These are phyloP conservation scores for Metarhizium album DNA, from an alignment of 2,329 filamentous ascomycete species.

Conservation along the genomic window DNA sequence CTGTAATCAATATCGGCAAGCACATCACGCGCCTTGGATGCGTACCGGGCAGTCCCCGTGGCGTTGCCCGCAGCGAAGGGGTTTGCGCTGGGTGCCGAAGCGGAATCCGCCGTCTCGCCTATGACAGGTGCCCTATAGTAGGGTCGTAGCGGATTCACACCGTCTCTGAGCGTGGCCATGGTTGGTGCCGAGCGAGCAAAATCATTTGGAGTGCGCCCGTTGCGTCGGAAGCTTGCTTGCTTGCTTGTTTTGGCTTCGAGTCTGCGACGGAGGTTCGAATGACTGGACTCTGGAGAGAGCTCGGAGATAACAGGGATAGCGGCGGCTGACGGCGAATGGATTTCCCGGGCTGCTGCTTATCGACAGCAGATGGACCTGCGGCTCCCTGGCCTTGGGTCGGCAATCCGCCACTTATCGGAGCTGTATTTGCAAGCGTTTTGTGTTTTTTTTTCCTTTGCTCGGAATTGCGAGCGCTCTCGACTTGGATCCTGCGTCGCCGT, in stretches of 20 bases:
- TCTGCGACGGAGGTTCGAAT: slow-evolving; percentile 4
- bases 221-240: slow-evolving; percentile 1
- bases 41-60: slow-evolving; percentile 24
- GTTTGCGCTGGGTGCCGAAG: slow-evolving; percentile 29
- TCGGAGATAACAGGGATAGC: slow-evolving; percentile 15
- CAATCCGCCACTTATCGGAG: slow-evolving; percentile 9
- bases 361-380: neutral
- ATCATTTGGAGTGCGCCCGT: slow-evolving; percentile 14
- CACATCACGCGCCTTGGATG: slow-evolving; percentile 64
- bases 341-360: slow-evolving; percentile 17
- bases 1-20: slow-evolving; percentile 88
- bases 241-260: neutral
- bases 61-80: slow-evolving; percentile 36
- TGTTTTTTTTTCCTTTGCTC: slow-evolving; percentile 4
- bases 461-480: neutral
- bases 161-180: slow-evolving; percentile 36
- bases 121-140: slow-evolving; percentile 58
- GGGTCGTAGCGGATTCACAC: slow-evolving; percentile 54
- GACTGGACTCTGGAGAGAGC: slow-evolving; percentile 10
- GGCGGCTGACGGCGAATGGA: slow-evolving; percentile 21
- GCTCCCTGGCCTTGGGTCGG: neutral
- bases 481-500: neutral
- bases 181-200: slow-evolving; percentile 16
- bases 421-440: slow-evolving; percentile 11
- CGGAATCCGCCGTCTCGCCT: slow-evolving; percentile 31